Percentiles rank a stretch among this genome's conserved stretches.
These are phyloP conservation scores for Reticulascus tulasneorum DNA, from an alignment of 2,329 filamentous ascomycete genomes.

Conservation along the genomic window DNA sequence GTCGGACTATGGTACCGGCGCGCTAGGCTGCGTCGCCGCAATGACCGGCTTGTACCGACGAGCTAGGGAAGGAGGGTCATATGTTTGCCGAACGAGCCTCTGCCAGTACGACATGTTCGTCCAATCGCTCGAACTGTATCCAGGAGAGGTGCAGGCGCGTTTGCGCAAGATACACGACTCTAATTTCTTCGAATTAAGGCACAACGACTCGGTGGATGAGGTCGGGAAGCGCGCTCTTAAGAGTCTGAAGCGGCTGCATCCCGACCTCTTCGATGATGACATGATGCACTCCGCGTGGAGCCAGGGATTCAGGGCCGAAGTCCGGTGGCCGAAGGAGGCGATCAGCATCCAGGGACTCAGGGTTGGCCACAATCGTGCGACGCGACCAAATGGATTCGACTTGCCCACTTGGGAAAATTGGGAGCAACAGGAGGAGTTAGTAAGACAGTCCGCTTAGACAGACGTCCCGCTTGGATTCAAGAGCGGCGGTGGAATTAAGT, in stretches of 20 bases:
- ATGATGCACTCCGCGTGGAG: constrained; percentile 26
- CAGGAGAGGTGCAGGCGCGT: constrained; percentile 39
- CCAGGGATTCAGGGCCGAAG: constrained; percentile 25
- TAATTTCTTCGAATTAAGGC: constrained; percentile 50
- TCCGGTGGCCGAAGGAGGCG: constrained; percentile 35
- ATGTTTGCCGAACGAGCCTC: constrained; percentile 28
- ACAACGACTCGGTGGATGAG: constrained; percentile 56
- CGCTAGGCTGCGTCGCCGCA: constrained; percentile 27
- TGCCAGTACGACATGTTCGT: constrained; percentile 32
- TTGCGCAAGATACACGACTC: constrained; percentile 43
- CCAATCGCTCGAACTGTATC: constrained; percentile 40
- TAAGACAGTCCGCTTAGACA: too few relatives aligned
- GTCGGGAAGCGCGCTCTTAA: constrained; percentile 51
- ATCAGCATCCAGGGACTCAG: constrained; percentile 32
- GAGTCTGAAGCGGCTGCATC: constrained; percentile 40
- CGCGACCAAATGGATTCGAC: constrained; percentile 45
- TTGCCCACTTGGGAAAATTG: constrained; percentile 49
- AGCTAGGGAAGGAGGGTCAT: constrained; percentile 27
- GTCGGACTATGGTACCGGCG: constrained; percentile 37
- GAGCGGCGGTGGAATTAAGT: too few relatives aligned
- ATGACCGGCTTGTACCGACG: constrained; percentile 28
- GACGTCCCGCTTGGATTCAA: too few relatives aligned
- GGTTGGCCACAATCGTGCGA: constrained; percentile 31
- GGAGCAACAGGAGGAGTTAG: constrained; percentile 32
- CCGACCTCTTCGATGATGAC: constrained; percentile 23